A percentile compares a stretch with the other conserved stretches of the same genome.
phyloP scores from a whole-genome alignment of 208 protist species.

The Acanthamoeba royreba region DNA sequence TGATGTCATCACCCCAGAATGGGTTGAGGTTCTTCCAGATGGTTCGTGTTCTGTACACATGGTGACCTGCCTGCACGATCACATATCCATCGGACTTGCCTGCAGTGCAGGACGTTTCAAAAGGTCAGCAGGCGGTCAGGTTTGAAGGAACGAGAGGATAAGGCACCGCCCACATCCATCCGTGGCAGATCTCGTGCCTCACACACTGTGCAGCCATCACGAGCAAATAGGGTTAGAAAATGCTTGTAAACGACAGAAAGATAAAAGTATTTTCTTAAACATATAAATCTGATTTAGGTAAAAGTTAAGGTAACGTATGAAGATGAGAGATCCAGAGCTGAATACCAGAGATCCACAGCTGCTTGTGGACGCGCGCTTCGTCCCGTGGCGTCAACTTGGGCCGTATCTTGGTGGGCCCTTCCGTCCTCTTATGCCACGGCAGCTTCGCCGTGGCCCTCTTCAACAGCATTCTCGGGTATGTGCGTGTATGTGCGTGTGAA shows the following conservation, averaged over 20 bases:
- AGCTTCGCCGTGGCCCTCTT: too few relatives aligned
- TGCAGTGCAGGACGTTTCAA: not conserved
- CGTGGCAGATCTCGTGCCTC: not conserved
- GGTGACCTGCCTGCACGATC: not conserved
- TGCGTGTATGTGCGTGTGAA: too few relatives aligned
- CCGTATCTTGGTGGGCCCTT: too few relatives aligned
- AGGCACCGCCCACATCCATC: slow-evolving; percentile 5
- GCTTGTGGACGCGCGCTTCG: not conserved
- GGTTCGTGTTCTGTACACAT: not conserved
- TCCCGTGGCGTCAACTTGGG: not conserved
- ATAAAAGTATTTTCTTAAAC: not conserved
- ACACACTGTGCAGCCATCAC: not conserved
- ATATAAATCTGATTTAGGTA: too few relatives aligned
- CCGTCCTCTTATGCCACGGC: too few relatives aligned
- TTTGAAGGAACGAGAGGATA: too few relatives aligned
- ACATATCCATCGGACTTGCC: not conserved
- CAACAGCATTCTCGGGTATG: too few relatives aligned
- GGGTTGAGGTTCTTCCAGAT: slow-evolving; percentile 35
- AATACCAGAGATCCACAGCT: not conserved
- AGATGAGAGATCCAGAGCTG: not conserved
- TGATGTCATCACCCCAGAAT: slow-evolving; percentile 21
- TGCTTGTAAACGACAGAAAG: not conserved
- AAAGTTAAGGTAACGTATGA: not conserved
- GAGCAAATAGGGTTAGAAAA: not conserved
- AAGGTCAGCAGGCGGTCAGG: too few relatives aligned